Base-by-base conservation (phyloP, 2,329 filamentous ascomycete genomes). In the Paraconiothyrium sp. region DNA sequence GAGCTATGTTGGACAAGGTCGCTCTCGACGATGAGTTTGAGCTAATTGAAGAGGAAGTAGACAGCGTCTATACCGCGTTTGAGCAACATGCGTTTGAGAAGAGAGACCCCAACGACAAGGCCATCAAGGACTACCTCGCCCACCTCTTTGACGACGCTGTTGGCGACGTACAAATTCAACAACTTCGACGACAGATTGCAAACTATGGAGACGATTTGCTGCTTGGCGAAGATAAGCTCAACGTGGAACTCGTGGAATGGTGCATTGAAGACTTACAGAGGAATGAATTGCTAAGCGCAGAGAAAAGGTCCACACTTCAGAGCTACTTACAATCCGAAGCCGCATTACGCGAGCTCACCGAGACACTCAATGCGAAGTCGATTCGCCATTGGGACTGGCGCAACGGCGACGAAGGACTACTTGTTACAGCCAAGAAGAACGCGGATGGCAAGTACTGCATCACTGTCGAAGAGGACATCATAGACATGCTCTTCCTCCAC, bases 11-110 rank as follows among this genome's bases (percentile, higher is more conserved):
- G 11, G 60, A 66, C n/a, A 74, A 72, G 2, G 68, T 70, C 32
- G 59, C 69, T 9, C 60, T 72, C 7, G 72, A 75, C 1, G 75
- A 76, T 4, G 77, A 75, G 10, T 84, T 85, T 59, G 83, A 86
- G 51, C 69, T 77, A 6, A 78, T 87, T 13, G 86, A 85, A 2
- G 79, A 83, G 16, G 84, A 86, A 65, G 85, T 86, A 78, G 83
- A 85, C 58, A 79, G 84, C 58, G 82, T 85, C 63, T 80, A 86
- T 22, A 77, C 80, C 1, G 79, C 76, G 8, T 74, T 77, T 16
- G 68, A 74, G 37, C 55, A 67, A 10, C 60, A 66, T 14, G 59
- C 67, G 0, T 72, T 71, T 50, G 59, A 60, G 1, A 24, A 51
- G 0, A 69, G 67, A 2, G 49, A 71, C 5, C 58, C 72, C 11